Evolutionary conservation across 345 rosid species (phyloP), one percentile per base, ranked within the genome.

Genomic region (Heritiera fomes): DNA sequence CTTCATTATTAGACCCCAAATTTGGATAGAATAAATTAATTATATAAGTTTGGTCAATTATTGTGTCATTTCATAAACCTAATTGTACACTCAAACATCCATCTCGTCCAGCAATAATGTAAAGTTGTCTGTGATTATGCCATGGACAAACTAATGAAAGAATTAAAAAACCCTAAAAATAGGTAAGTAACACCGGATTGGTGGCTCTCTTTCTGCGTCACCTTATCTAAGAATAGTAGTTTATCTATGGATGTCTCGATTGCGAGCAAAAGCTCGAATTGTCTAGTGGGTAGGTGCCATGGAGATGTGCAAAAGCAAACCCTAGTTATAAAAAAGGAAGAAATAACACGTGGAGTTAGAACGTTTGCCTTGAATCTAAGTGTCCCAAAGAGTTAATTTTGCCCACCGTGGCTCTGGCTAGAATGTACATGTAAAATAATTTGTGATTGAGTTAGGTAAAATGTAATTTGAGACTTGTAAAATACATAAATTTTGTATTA

Each of bases 1-100:
- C 56, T 69, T 11, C 73, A 69, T 20, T 46, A 69, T 46, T 69
- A 46, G 52, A 23, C 20, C 12, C 18, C 73, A 18, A 34, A 68
- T n/a, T n/a, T 45, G 23, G 47, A 18, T 5, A 17, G 1, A 7
- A 2, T 1, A 6, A 13, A 62, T 34, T 28, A 58, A n/a, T 58
- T 6, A 2, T 58, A 58, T 20, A 58, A 20, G 41, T 4, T 32
- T 65, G 47, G 9, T 20, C 70, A 38, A 65, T 15, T 40, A 65
- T 65, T 65, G 70, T 65, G 23, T 14, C 46, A 64, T 61, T 34
- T 67, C 50, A 23, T 17, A 18, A 66, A 66, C 71, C 71, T 40
- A 46, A 13, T 69, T 69, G 56, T 32, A 47, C 56, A 69, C 73
- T 23, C n/a, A 12, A 46, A 20, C 34, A 6, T 41, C 71, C 34